Conservation (phyloP, 805 yeast species). For the Metschnikowia proteae region DNA sequence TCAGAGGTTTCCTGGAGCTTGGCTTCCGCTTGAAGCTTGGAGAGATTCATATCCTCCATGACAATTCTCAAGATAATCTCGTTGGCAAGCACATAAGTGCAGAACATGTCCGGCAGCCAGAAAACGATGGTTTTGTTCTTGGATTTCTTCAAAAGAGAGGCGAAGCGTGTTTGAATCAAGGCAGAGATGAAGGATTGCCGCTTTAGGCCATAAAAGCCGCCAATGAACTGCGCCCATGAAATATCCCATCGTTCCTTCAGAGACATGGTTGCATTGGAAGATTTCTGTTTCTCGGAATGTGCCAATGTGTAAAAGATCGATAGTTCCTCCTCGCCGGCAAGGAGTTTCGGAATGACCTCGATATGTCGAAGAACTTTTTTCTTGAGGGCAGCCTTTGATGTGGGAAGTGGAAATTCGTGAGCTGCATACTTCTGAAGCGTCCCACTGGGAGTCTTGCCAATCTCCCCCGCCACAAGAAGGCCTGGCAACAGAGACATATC, state of each 20-base stretch:
- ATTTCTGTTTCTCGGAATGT: slow-evolving; percentile 31
- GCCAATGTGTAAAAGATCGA: slow-evolving; percentile 55
- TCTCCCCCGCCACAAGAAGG: slow-evolving; percentile 5
- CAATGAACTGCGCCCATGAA: slow-evolving; percentile 43
- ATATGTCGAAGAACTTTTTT: slow-evolving; percentile 25
- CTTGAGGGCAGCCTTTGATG: slow-evolving; percentile 30
- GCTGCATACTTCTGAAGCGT: slow-evolving; percentile 16
- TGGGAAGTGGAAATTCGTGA: slow-evolving; percentile 18
- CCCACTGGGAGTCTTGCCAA: slow-evolving; percentile 6
- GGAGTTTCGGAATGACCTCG: slow-evolving; percentile 33
- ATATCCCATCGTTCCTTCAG: slow-evolving; percentile 44
- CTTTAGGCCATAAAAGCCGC: slow-evolving; percentile 60
- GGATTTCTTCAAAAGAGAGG: slow-evolving; percentile 22
- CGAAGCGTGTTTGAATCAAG: slow-evolving; percentile 26
- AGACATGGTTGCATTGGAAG: slow-evolving; percentile 44
- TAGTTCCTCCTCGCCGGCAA: slow-evolving; percentile 38
- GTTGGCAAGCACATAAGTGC: slow-evolving; percentile 58
- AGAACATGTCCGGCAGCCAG: slow-evolving; percentile 59
- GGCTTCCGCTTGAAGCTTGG: slow-evolving; percentile 44
- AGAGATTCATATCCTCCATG: slow-evolving; percentile 39
- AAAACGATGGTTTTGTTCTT: slow-evolving; percentile 47
- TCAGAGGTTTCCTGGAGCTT: slow-evolving; percentile 46
- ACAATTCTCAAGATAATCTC: slow-evolving; percentile 54
- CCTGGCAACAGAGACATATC: slow-evolving; percentile 6
- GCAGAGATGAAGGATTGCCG: slow-evolving; percentile 52